Evolutionary conservation across 495 filamentous ascomycete species (phyloP).

Genomic region (Aspergillus cristatus): DNA sequence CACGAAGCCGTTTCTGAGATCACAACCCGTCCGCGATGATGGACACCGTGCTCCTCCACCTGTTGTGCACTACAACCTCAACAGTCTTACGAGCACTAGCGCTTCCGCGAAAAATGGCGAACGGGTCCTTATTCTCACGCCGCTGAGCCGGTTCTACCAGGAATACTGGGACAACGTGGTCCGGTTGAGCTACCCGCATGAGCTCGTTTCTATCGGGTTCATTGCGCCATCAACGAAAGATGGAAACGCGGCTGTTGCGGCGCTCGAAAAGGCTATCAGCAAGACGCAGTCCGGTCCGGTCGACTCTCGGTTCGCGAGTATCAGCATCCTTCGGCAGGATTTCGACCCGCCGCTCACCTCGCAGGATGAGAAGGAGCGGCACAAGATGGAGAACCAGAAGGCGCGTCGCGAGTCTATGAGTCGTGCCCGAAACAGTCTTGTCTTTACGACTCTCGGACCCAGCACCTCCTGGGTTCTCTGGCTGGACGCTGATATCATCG

Average conservation of each 20-base stretch:
- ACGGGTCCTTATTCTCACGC: conserved; percentile 84
- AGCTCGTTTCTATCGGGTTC: conserved; percentile 90
- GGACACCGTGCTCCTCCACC: conserved; percentile 60
- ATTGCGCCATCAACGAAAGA: conserved; percentile 88
- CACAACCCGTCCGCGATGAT: conserved; percentile 42
- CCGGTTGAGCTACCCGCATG: conserved; percentile 78
- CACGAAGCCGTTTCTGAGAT: conserved; percentile 71
- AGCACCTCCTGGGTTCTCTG: conserved; percentile 92
- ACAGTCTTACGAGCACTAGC: conserved; percentile 74
- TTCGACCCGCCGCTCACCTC: conserved; percentile 74
- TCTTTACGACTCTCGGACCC: conserved; percentile 97
- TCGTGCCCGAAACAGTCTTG: conserved; percentile 80
- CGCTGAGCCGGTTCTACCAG: conserved; percentile 85
- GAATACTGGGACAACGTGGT: conserved; percentile 94
- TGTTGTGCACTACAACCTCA: conserved; percentile 91
- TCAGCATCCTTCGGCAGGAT: conserved; percentile 92
- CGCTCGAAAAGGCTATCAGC: conserved; percentile 73
- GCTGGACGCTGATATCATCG: conserved; percentile 88
- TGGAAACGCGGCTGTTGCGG: conserved; percentile 70
- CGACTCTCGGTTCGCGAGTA: conserved; percentile 75
- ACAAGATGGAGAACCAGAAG: conserved; percentile 86
- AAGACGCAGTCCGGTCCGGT: conserved; percentile 73
- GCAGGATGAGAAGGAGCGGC: conserved; percentile 80
- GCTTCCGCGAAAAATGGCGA: conserved; percentile 70
- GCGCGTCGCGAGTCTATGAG: conserved; percentile 80